Conservation (phyloP, 2,329 filamentous ascomycete genomes). For the Venturia asperata region DNA sequence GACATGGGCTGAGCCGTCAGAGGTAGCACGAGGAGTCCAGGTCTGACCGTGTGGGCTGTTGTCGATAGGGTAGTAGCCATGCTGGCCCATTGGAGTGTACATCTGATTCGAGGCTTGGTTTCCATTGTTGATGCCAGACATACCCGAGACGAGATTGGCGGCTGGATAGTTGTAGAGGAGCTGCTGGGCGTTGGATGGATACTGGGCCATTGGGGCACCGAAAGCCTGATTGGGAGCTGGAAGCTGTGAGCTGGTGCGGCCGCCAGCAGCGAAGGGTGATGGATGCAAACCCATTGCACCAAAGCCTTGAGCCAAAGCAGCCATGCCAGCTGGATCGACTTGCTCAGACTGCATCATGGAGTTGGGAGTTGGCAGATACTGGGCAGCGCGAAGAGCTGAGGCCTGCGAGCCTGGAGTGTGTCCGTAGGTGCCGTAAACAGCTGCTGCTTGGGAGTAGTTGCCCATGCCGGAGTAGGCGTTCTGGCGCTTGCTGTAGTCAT, state of each 20-base stretch:
- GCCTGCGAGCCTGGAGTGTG: conserved; percentile 18
- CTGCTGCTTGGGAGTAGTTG: conserved; percentile 10
- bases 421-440: conserved; percentile 14
- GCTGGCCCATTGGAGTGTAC: conserved; percentile 39
- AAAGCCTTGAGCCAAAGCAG: conserved; percentile 34
- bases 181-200: conserved; percentile 10
- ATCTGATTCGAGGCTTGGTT: conserved; percentile 23
- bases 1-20: conserved; percentile 27
- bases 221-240: conserved; percentile 21
- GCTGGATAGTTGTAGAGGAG: conserved; percentile 14
- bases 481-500: conserved; percentile 18
- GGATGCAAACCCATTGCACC: conserved; percentile 33
- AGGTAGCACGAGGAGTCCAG: conserved; percentile 42
- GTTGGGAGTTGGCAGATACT: conserved; percentile 20
- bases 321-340: conserved; percentile 23
- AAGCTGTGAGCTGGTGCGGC: conserved; percentile 24
- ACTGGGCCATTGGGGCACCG: conserved; percentile 5
- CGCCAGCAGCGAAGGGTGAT: conserved; percentile 13
- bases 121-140: conserved; percentile 15
- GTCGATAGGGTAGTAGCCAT: conserved; percentile 37
- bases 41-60: conserved; percentile 39
- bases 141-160: conserved; percentile 5
- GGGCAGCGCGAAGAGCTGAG: conserved; percentile 18
- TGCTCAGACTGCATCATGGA: conserved; percentile 23
- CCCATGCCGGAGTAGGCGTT: conserved; percentile 11